These are phyloP conservation scores for Phytophthora melonis DNA, from an alignment of 352 stramenopile species.

Conservation along the genomic window DNA sequence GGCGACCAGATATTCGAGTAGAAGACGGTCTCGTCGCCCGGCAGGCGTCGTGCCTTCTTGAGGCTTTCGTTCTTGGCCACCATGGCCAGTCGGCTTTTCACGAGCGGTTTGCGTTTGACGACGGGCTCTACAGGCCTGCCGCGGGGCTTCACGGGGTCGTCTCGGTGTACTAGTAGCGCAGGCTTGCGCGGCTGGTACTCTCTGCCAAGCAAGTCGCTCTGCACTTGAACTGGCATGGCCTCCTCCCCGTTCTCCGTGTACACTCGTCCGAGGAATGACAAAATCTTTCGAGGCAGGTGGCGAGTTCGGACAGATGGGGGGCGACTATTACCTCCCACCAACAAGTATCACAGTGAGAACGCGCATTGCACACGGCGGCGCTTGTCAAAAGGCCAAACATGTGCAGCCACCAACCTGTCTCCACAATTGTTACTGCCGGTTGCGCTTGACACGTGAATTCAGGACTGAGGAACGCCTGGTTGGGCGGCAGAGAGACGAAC, in stretches of 20 bases:
- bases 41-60: constrained; percentile 56
- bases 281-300: constrained; percentile 19
- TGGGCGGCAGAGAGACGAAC: constrained; percentile 34
- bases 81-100: constrained; percentile 62
- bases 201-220: constrained; percentile 41
- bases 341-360: constrained; percentile 31
- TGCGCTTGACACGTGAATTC: constrained; percentile 22
- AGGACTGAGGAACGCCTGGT: constrained; percentile 24
- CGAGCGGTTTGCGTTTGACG: constrained; percentile 60
- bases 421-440: constrained; percentile 33
- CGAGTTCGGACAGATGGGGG: constrained; percentile 30
- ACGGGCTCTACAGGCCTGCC: constrained; percentile 33
- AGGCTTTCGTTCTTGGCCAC: constrained; percentile 43
- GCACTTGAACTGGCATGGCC: constrained; percentile 41
- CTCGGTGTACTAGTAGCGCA: constrained; percentile 15
- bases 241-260: constrained; percentile 18
- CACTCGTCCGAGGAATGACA: constrained; percentile 8
- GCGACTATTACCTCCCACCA: constrained; percentile 1
- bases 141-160: constrained; percentile 29
- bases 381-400: constrained; percentile 26
- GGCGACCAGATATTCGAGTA: constrained; percentile 85
- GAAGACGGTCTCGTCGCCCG: constrained; percentile 74
- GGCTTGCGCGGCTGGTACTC: constrained; percentile 31
- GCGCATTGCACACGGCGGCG: constrained; percentile 20
- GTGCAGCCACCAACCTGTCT: constrained; percentile 40